Base-by-base conservation (phyloP, 2,329 filamentous ascomycete genomes). In the Penicillium sclerotigenum region DNA sequence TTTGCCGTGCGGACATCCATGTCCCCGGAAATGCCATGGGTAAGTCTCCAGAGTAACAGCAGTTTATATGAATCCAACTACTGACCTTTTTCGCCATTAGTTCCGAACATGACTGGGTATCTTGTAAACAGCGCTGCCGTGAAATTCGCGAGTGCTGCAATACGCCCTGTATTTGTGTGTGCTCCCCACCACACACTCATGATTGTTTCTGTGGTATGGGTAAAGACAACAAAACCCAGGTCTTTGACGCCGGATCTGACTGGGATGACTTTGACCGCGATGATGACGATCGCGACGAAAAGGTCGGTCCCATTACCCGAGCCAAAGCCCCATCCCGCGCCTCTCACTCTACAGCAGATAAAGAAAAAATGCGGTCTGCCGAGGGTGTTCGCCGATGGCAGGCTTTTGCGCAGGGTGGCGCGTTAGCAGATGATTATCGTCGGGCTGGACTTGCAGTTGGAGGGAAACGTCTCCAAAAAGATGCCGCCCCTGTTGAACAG, bases 11-110 rank as follows among this genome's bases (percentile, higher is more conserved):
- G 80, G 81, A 1, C 84, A 87, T 62, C 41, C 48, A 31, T 87
- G 84, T 64, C 65, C 66, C 4, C 63, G 81, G 3, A 72, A 62
- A 36, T 87, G 84, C 58, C 84, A 86, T 62, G 74, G 76, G 78
- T 81, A 68, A 71, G 63, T n/a, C 18, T 20, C 4, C 4, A 29
- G 11, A 9, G n/a, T 18, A 37, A 11, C 4, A 2, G 14, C 18
- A 8, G 3, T 8, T 38, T 13, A 14, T 1, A 18, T 24, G 4
- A 4, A n/a, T 13, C 0, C 10, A n/a, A 13, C 24, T 16, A 43
- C 28, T 51, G 3, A 51, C 7, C n/a, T 5, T 2, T 10, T 6
- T 2, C 1, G 5, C n/a, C 10, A 14, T 18, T 43, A 51, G 48
- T 31, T 24, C 37, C 9, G 37, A 18, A 1, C 48, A 51, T 9